These are phyloP conservation scores for Notholithocarpus densiflorus DNA, from an alignment of 306 rosid species.

Conservation along the genomic window DNA sequence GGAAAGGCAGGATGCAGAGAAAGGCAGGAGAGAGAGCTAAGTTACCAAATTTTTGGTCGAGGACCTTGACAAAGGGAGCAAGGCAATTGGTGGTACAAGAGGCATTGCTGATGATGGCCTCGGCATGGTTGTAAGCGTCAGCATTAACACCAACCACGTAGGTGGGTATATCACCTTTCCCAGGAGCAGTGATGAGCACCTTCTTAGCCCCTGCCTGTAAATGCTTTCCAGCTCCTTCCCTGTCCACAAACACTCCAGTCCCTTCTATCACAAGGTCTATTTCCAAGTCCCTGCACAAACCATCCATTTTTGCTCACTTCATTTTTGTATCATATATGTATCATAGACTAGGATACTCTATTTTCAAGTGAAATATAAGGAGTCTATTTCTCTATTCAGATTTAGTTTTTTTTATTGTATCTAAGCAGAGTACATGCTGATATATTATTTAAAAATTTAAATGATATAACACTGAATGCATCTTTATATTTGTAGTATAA, in stretches of 20 bases:
- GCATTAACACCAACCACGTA: conserved; percentile 96
- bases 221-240: conserved; percentile 97
- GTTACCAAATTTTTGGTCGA: conserved; percentile 87
- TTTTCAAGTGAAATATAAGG: too few species aligned
- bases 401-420: background rate
- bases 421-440: too few species aligned
- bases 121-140: conserved; percentile 58
- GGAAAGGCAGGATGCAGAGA: background rate
- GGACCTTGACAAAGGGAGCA: conserved; percentile 98
- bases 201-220: conserved; percentile 93
- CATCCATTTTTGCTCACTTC: background rate
- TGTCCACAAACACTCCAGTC: conserved; percentile 96
- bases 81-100: conserved; percentile 99
- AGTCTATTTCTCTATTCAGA: background rate
- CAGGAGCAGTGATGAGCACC: conserved; percentile 96
- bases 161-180: conserved; percentile 97
- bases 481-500: too few species aligned
- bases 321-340: too few species aligned
- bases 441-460: too few species aligned
- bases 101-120: conserved; percentile 92
- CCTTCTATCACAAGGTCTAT: conserved; percentile 96
- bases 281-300: conserved; percentile 62
- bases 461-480: too few species aligned
- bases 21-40: background rate
- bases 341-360: too few species aligned